Evolutionary conservation across 345 rosid genomes (phyloP).

Genomic region (Eucalyptus coolabah): DNA sequence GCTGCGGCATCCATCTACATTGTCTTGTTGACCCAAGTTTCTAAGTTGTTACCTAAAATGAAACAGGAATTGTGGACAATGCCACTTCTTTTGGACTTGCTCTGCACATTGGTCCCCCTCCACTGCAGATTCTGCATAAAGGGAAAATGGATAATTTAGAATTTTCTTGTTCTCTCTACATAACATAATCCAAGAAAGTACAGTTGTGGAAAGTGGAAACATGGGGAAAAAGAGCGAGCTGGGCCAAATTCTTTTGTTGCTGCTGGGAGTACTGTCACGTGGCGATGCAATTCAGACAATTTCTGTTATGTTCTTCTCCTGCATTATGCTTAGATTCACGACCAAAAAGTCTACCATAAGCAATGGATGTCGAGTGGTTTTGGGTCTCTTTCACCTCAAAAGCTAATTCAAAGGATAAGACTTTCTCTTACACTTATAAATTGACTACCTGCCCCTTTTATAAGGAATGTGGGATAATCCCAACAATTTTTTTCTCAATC

Average conservation of each 20-base stretch:
- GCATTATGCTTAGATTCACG: background rate
- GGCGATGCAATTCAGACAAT: background rate
- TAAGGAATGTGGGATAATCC: fast-evolving
- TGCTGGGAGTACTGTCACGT: background rate
- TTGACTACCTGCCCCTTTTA: fast-evolving
- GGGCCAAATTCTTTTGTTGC: background rate
- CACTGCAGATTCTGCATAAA: fast-evolving
- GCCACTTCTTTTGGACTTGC: background rate
- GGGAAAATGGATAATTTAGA: background rate
- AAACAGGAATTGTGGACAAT: background rate
- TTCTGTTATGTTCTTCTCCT: background rate
- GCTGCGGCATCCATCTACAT: background rate
- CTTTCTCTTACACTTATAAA: too few relatives aligned
- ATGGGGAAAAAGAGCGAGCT: background rate
- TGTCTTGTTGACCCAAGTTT: background rate
- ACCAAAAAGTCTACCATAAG: background rate
- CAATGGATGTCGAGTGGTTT: fast-evolving
- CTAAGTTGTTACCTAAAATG: background rate
- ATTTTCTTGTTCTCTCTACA: background rate
- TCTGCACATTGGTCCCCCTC: background rate
- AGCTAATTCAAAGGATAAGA: fast-evolving
- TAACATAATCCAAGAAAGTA: background rate
- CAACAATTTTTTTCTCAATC: too few relatives aligned
- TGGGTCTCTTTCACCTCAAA: fast-evolving
- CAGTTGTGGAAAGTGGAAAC: background rate